Evolutionary conservation across 768 basidiomycete genomes (phyloP).

Genomic region (Boletales sp.): DNA sequence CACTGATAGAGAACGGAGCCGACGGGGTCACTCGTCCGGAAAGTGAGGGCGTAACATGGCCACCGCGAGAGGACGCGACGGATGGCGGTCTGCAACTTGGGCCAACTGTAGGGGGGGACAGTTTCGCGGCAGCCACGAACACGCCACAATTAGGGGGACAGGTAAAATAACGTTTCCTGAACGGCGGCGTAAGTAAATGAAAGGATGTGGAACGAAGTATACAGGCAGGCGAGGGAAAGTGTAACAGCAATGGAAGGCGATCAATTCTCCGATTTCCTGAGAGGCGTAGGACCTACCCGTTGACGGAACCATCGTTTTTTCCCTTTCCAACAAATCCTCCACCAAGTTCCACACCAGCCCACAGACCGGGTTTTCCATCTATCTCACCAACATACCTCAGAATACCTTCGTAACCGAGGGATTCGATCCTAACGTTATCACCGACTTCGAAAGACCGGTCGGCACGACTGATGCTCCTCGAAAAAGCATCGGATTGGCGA

Average conservation of each 20-base stretch:
- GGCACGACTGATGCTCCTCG: slow-evolving; percentile 44
- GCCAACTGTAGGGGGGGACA: slow-evolving; percentile 73
- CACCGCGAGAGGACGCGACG: slow-evolving; percentile 67
- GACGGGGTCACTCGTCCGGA: slow-evolving; percentile 48
- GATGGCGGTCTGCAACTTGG: slow-evolving; percentile 65
- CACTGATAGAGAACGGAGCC: slow-evolving; percentile 30
- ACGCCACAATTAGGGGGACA: slow-evolving; percentile 88
- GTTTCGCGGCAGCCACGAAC: slow-evolving; percentile 80
- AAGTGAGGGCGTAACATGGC: slow-evolving; percentile 41
- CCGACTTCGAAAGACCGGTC: slow-evolving; percentile 60
- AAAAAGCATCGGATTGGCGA: slow-evolving; percentile 60
- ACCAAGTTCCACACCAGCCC: slow-evolving; percentile 90
- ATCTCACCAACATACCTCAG: slow-evolving; percentile 82
- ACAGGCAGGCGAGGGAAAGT: not conserved
- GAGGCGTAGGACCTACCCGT: slow-evolving; percentile 58
- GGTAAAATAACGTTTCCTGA: slow-evolving; percentile 77
- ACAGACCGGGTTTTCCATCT: slow-evolving; percentile 83
- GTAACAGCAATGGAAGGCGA: not conserved
- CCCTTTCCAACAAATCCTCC: slow-evolving; percentile 87
- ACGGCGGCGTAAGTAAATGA: slow-evolving; percentile 8
- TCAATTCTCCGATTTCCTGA: not conserved
- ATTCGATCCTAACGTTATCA: slow-evolving; percentile 83
- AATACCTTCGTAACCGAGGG: slow-evolving; percentile 82
- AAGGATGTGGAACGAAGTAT: not conserved
- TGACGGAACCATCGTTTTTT: slow-evolving; percentile 91